Base-by-base conservation (phyloP, 2,329 filamentous ascomycete genomes). In the Alternaria conjuncta region DNA sequence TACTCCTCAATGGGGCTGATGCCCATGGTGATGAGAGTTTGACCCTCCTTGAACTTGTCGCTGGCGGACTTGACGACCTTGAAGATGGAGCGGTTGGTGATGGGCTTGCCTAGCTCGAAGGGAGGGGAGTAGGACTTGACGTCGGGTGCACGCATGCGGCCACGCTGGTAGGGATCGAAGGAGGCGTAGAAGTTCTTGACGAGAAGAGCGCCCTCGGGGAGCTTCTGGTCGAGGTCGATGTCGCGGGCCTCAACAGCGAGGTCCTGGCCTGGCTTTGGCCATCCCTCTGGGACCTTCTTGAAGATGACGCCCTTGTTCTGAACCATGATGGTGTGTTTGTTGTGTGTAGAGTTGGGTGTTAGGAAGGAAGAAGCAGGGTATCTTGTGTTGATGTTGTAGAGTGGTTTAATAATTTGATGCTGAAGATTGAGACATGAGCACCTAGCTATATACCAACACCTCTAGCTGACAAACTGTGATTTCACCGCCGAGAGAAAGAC, bases 101-200 rank as follows among this genome's bases (percentile, higher is more conserved):
- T 86, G 66, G 92, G 87, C 71, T 87, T 80, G 76, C 85, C 84
- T 50, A 92, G 79, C 15, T 84, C 77, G 74, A 89, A 93, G 3
- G 90, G 80, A 2, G 89, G 84, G 21, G 84, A 78, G 83, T 94
- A 96, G 10, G 91, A 93, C 81, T 91, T 88, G 76, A 82, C 73
- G 36, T 83, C 78, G 7, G 91, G 76, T 51, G 84, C 80, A 51
- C 92, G 89, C 91, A 97, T 94, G 70, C 88, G 87, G 64, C 91
- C 91, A 61, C 94, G 91, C 84, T 92, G 88, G 83, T 96, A 97
- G 2, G 93, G 93, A 80, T 97, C 93, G 82, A 91, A 91, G 44
- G 92, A 94, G 68, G 89, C 85, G 79, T 91, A 93, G 74, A 90
- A 86, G 71, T 91, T 87, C 82, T 93, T 87, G 68, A 90, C 82